Percentiles rank a stretch among this genome's conserved stretches.
Evolutionary conservation across 179 eudicot genomes (phyloP).

Genomic region (Nepenthes alata): DNA sequence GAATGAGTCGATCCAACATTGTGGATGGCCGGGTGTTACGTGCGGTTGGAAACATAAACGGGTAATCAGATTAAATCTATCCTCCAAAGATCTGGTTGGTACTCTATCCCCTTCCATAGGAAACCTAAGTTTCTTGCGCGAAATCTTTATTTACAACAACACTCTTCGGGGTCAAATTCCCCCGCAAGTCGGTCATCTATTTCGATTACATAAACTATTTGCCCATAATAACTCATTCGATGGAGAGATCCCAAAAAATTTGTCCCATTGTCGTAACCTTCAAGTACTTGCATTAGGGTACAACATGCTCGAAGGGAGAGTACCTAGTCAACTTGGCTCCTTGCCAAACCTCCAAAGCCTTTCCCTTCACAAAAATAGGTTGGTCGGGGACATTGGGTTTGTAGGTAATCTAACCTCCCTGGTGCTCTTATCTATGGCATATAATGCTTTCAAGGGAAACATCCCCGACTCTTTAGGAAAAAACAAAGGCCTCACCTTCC

Average conservation of each 20-base stretch:
- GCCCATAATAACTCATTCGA: neutral
- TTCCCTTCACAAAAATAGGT: slow-evolving; percentile 7
- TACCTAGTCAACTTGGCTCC: slow-evolving; percentile 16
- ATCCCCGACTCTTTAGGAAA: slow-evolving; percentile 15
- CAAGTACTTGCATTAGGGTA: neutral
- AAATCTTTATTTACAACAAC: no score
- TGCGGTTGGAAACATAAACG: no score
- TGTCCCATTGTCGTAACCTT: slow-evolving; percentile 6
- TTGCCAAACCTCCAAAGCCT: slow-evolving; percentile 11
- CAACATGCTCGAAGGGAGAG: slow-evolving; percentile 16
- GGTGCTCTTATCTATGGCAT: neutral
- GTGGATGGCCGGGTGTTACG: no score
- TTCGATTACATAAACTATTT: neutral
- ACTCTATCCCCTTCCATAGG: no score
- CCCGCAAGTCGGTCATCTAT: neutral
- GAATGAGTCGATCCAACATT: no score
- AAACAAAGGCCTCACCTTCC: slow-evolving; percentile 1
- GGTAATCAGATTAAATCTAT: no score
- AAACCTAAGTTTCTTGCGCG: no score
- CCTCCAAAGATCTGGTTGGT: no score
- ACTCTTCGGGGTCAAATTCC: no score
- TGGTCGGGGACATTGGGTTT: slow-evolving; percentile 12
- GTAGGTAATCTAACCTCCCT: slow-evolving; percentile 20
- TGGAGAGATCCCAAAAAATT: slow-evolving; percentile 6
- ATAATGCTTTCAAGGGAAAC: slow-evolving; percentile 16